These are phyloP conservation scores for Auricularia sp. DNA, from an alignment of 768 basidiomycete species.

Conservation along the genomic window DNA sequence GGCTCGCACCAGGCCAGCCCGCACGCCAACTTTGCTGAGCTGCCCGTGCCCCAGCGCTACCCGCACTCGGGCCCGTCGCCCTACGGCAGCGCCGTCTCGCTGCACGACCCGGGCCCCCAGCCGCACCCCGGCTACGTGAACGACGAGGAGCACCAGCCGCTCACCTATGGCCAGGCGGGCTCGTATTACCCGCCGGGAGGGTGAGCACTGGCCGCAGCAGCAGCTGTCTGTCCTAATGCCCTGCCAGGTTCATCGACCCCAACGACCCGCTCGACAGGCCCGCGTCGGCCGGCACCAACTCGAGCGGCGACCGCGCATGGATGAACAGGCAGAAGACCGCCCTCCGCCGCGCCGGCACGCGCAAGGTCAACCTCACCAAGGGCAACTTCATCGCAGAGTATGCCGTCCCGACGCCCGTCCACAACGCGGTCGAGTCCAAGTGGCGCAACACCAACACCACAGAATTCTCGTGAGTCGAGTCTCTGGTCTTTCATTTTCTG, in stretches of 20 bases:
- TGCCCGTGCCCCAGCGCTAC: constrained; percentile 32
- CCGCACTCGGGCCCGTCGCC: constrained; percentile 26
- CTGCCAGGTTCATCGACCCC: constrained; percentile 22
- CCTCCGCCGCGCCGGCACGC: constrained; percentile 87
- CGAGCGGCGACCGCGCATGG: constrained; percentile 34
- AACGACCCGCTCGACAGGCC: constrained; percentile 52
- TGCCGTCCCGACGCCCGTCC: constrained; percentile 74
- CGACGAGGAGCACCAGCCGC: constrained; percentile 64
- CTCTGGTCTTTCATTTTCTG: too few relatives aligned
- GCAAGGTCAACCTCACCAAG: constrained; percentile 85
- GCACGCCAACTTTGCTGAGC: constrained; percentile 25
- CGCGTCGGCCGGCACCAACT: constrained; percentile 28
- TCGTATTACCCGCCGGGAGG: constrained; percentile 57
- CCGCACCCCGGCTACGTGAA: constrained; percentile 55
- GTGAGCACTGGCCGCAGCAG: constrained; percentile 33
- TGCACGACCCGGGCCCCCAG: constrained; percentile 36
- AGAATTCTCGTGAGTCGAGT: constrained; percentile 72
- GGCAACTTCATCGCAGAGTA: constrained; percentile 92
- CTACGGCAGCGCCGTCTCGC: constrained; percentile 37
- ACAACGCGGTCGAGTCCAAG: constrained; percentile 71
- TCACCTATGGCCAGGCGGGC: constrained; percentile 54
- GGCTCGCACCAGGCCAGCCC: constrained; percentile 49
- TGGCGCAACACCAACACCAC: constrained; percentile 64
- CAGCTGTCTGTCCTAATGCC: constrained; percentile 1
- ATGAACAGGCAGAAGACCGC: constrained; percentile 61